phyloP scores from a whole-genome alignment of 2,329 filamentous ascomycete species.

The Ophiocordyceps camponoti-rufipedis region DNA sequence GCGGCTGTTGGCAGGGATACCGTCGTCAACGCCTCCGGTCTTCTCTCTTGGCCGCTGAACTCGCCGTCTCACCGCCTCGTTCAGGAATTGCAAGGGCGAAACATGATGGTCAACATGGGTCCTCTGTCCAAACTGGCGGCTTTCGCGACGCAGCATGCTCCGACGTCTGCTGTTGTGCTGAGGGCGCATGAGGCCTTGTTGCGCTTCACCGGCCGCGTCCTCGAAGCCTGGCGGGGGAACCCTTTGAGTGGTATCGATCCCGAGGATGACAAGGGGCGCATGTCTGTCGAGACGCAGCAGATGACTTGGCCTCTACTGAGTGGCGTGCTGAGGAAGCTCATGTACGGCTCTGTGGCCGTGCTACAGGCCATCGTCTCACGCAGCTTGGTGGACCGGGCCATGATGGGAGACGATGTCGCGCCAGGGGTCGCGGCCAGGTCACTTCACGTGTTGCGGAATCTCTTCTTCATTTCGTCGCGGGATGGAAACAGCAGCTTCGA shows the following conservation, averaged over 20 bases:
- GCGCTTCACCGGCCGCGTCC: constrained; percentile 45
- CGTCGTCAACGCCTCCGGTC: constrained; percentile 19
- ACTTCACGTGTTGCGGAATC: constrained; percentile 54
- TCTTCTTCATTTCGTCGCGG: constrained; percentile 67
- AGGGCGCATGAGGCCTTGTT: constrained; percentile 41
- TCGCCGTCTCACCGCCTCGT: constrained; percentile 44
- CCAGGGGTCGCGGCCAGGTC: constrained; percentile 52
- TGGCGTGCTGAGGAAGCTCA: constrained; percentile 53
- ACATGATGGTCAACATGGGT: constrained; percentile 48
- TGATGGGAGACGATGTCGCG: constrained; percentile 27
- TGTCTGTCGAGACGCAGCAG: constrained; percentile 47
- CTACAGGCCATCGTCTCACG: constrained; percentile 59
- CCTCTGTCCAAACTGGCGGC: constrained; percentile 47
- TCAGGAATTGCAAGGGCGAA: constrained; percentile 37
- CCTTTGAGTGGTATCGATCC: constrained; percentile 56
- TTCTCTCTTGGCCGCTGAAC: constrained; percentile 43
- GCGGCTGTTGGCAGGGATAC: constrained; percentile 51
- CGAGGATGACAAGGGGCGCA: constrained; percentile 41
- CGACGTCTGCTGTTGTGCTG: constrained; percentile 25
- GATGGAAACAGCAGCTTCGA: constrained; percentile 60
- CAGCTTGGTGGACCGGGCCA: constrained; percentile 29
- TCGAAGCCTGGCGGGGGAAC: constrained; percentile 56
- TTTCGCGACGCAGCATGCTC: constrained; percentile 41
- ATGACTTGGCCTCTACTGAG: constrained; percentile 55
- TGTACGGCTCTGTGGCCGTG: constrained; percentile 60